phyloP scores from a whole-genome alignment of 2,329 filamentous ascomycete genomes.

The Aspergillus intermedius region DNA sequence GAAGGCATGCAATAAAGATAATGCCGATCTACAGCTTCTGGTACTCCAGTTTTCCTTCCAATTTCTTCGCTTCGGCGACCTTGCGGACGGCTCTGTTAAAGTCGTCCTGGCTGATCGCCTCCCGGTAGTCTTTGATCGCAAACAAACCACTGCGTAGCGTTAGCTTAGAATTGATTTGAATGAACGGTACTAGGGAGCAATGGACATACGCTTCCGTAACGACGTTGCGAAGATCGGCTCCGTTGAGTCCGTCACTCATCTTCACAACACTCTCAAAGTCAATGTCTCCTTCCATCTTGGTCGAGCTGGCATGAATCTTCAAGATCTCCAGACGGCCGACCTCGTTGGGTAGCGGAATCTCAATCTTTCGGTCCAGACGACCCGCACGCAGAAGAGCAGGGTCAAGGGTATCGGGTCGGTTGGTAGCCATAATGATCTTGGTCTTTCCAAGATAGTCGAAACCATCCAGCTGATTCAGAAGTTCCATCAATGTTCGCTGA shows the following conservation, averaged over 20 bases:
- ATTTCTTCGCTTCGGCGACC: constrained; percentile 94
- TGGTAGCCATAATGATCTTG: constrained; percentile 99
- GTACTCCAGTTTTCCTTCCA: constrained; percentile 97
- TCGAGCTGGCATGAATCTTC: constrained; percentile 88
- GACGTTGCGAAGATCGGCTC: constrained; percentile 93
- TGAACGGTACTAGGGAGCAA: neutral
- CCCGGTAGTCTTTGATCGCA: constrained; percentile 96
- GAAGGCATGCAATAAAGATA: constrained; percentile 1
- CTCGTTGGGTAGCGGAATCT: constrained; percentile 95
- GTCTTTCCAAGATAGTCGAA: constrained; percentile 99
- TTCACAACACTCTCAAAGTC: constrained; percentile 99
- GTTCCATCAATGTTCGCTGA: constrained; percentile 95
- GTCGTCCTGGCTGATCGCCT: constrained; percentile 94
- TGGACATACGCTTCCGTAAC: constrained; percentile 89
- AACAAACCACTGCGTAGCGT: constrained; percentile 66
- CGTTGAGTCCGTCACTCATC: constrained; percentile 98
- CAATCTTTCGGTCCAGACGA: constrained; percentile 93
- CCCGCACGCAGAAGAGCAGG: constrained; percentile 87
- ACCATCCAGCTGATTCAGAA: constrained; percentile 95
- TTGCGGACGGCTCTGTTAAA: constrained; percentile 99
- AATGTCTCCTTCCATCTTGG: constrained; percentile 86
- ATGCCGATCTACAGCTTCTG: constrained; percentile 67
- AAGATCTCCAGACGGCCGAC: constrained; percentile 92
- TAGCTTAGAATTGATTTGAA: constrained; percentile 6
- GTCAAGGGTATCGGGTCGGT: constrained; percentile 92